Base-by-base conservation (phyloP, 106 monocot genomes). In the Platanthera guangdongensis region DNA sequence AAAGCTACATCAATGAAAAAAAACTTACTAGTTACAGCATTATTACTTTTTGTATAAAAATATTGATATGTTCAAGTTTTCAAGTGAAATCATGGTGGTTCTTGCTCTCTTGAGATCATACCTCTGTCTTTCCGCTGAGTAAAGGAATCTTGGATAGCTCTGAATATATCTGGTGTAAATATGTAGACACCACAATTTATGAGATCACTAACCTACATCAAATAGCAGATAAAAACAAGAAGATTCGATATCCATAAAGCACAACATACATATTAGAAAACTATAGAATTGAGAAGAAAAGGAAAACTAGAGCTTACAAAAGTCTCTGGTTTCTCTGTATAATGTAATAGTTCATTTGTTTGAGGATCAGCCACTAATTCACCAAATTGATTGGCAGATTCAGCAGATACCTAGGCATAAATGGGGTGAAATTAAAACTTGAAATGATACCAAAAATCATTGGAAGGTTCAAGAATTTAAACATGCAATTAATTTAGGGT, bases 181-280 rank as follows among this genome's bases (percentile, higher is more conserved):
- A 97, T 82, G 78, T 97, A 97, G 8, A 97, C 93, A 51, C 97
- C 97, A 83, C 97, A 97, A 65, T 97, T 97, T 77, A 97, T 91
- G 25, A 84, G 85, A 77, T 97, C 87, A 78, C 97, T 97, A 71
- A 97, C 93, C 97, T 97, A 69, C 85, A 90, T 48, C 47, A 55
- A 6, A 77, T 16, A 70, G n/a, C 19, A 62, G 73, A 59, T 9
- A 78, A 81, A 65, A 65, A 32, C 65, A 75, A 15, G 47, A 48
- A 48, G n/a, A 45, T 47, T 48, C 4, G 46, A 48, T 25, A 7
- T n/a, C 15, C 2, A 5, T 47, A 70, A 68, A 68, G 32, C 30
- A 68, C 68, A 30, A 68, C 30, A 39, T 18, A 4, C 25, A 63
- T 25, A 25, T 7, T 9, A 22, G 63, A 19, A 63, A 68, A 28